Percentiles rank a stretch among this genome's conserved stretches.
These are phyloP conservation scores for Myriosclerotinia scirpicola DNA, from an alignment of 2,329 filamentous ascomycete genomes.

Conservation along the genomic window DNA sequence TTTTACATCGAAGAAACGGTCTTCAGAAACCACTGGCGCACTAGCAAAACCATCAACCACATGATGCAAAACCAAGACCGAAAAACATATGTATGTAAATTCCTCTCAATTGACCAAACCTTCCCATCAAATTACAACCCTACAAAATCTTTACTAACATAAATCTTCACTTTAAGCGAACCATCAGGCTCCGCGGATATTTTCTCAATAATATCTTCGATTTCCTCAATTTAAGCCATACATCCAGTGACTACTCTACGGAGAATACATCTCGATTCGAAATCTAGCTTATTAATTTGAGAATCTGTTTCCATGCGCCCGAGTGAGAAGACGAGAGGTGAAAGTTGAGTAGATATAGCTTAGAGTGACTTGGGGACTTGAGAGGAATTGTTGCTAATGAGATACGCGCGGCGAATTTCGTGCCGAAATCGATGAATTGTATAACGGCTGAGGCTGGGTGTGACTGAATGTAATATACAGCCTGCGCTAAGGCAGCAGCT, in stretches of 20 bases:
- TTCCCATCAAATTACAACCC: slow-evolving; percentile 31
- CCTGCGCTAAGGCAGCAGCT: not conserved
- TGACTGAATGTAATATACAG: not conserved
- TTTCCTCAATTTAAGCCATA: slow-evolving; percentile 20
- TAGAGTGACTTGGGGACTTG: slow-evolving; percentile 27
- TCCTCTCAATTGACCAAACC: slow-evolving; percentile 29
- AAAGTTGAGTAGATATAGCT: slow-evolving; percentile 25
- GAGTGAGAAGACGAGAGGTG: slow-evolving; percentile 28
- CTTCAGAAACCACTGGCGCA: slow-evolving; percentile 17
- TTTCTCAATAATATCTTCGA: slow-evolving; percentile 27
- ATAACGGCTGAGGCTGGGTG: not conserved
- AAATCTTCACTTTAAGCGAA: slow-evolving; percentile 27
- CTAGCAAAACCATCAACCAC: slow-evolving; percentile 28
- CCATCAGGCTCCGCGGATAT: slow-evolving; percentile 25
- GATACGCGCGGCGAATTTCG: slow-evolving; percentile 17
- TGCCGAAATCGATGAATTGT: slow-evolving; percentile 16
- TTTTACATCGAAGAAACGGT: slow-evolving; percentile 29
- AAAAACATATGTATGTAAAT: slow-evolving; percentile 32
- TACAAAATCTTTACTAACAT: slow-evolving; percentile 29
- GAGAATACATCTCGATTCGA: slow-evolving; percentile 32
- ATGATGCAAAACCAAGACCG: slow-evolving; percentile 31
- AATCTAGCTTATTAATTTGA: slow-evolving; percentile 25
- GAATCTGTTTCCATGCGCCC: slow-evolving; percentile 23
- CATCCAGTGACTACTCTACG: slow-evolving; percentile 28
- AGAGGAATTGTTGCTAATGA: slow-evolving; percentile 20